Evolutionary conservation across 1,284 basidiomycete species (phyloP), one percentile per base, ranked within the genome.

Genomic region (Violaceomyces palustris): DNA sequence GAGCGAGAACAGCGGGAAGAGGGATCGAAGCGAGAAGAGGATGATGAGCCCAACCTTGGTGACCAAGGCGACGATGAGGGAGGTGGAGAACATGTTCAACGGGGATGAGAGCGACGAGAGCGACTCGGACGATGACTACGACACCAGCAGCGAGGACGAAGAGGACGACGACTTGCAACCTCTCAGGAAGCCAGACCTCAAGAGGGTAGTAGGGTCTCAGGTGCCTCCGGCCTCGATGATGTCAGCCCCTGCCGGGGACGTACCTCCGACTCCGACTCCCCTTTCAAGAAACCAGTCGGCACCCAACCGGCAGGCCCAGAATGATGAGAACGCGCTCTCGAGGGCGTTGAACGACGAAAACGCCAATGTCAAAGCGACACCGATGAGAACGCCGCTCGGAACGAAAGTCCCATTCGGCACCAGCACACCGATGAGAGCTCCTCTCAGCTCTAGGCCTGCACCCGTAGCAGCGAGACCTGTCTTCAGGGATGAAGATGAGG

Each of bases 81-180:
- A 73, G 35, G 69, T 72, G 17, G 48, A 61, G 34, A 51, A 40
- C 51, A 69, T 70, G 65, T 72, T 72, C 46, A 72, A 69, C 36
- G 69, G 69, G 26, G 33, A 43, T 29, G 57, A 63, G 34, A 23
- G 21, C 21, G 61, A 61, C 12, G 41, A 45, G 18, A 47, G 44
- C 28, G 35, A 32, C 10, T 39, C 42, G 4, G 30, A 34, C 25
- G 60, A 63, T 21, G 46, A 40, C 23, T 48, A 56, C 31, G 47
- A 55, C 12, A 48, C 51, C 10, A 45, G 51, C 39, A 47, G 47
- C 27, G 50, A 58, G 3, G 45, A 42, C 18, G 53, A 58, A n/a
- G 51, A 56, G 9, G 55, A 62, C 3, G 51, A 62, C 24, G 47
- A n/a, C 29, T 12, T 30, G n/a, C n/a, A n/a, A n/a, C n/a, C n/a